Evolutionary conservation across 768 basidiomycete species (phyloP).

Genomic region (Mycena rebaudengoi): DNA sequence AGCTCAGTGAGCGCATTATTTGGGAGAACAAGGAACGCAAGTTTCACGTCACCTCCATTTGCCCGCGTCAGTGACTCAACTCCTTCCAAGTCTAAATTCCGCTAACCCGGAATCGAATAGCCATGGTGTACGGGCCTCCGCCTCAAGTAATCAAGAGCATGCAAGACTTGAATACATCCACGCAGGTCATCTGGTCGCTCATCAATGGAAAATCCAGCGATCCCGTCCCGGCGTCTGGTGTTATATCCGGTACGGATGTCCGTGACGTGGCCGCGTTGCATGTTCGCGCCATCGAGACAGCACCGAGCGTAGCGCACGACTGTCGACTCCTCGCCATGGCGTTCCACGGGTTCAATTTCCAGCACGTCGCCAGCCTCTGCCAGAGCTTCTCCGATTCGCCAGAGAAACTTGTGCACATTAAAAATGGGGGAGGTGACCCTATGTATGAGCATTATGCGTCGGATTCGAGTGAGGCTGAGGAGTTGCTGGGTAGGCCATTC

Average conservation of each 20-base stretch:
- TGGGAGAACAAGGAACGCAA: neutral
- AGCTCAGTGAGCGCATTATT: neutral
- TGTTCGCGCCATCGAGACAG: slow-evolving; percentile 6
- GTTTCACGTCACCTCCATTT: slow-evolving; percentile 3
- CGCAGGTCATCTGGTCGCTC: neutral
- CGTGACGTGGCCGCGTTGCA: neutral
- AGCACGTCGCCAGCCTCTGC: neutral
- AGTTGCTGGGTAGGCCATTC: neutral
- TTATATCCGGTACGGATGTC: neutral
- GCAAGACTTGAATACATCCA: neutral
- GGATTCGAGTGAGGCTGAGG: slow-evolving; percentile 5
- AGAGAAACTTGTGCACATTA: neutral
- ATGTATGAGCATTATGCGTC: neutral
- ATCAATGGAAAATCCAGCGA: neutral
- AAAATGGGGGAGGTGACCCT: slow-evolving; percentile 6
- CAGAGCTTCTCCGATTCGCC: neutral
- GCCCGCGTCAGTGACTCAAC: neutral
- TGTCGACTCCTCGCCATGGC: slow-evolving; percentile 4
- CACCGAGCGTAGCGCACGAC: neutral
- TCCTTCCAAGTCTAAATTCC: neutral
- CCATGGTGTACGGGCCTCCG: slow-evolving; percentile 5
- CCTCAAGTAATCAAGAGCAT: neutral
- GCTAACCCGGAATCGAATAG: neutral
- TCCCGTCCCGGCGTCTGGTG: neutral
- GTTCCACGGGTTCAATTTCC: slow-evolving; percentile 5